Evolutionary conservation across 225 moss, liverwort and hornwort genomes (phyloP).

Genomic region (Polytrichum formosum): DNA sequence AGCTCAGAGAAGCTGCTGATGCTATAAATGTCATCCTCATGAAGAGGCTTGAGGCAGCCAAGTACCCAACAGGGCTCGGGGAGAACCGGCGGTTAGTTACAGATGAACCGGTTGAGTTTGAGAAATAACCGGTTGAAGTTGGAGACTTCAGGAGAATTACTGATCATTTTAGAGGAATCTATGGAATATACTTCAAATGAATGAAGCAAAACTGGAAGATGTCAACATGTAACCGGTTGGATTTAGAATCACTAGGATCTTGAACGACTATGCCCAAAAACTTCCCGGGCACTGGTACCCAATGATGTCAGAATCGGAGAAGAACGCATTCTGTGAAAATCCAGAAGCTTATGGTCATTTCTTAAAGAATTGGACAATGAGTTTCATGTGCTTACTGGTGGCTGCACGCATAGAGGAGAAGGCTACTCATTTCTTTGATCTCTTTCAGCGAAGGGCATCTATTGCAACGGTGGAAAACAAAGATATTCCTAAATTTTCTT

Average conservation of each 20-base stretch:
- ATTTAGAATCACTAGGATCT: no score
- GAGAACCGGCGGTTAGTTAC: no score
- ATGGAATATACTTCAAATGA: no score
- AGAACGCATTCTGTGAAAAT: not conserved
- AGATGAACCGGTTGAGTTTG: no score
- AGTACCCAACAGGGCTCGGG: not conserved
- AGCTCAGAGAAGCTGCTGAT: not conserved
- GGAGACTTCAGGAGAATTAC: no score
- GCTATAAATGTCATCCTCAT: constrained; percentile 9
- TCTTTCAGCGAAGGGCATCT: not conserved
- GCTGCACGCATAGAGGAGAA: constrained; percentile 8
- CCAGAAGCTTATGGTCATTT: constrained; percentile 3
- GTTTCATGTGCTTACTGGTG: not conserved
- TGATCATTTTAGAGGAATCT: no score
- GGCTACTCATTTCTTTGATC: not conserved
- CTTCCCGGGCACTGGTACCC: not conserved
- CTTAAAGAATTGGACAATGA: not conserved
- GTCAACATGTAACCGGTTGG: no score
- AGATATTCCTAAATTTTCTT: not conserved
- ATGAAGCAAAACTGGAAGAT: no score
- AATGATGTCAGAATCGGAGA: not conserved
- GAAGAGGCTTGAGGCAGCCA: constrained; percentile 9
- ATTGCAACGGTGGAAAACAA: not conserved
- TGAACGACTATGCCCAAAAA: no score
- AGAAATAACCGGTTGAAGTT: no score